Evolutionary conservation across 2,329 filamentous ascomycete species (phyloP).

Genomic region (Cytospora piceae): DNA sequence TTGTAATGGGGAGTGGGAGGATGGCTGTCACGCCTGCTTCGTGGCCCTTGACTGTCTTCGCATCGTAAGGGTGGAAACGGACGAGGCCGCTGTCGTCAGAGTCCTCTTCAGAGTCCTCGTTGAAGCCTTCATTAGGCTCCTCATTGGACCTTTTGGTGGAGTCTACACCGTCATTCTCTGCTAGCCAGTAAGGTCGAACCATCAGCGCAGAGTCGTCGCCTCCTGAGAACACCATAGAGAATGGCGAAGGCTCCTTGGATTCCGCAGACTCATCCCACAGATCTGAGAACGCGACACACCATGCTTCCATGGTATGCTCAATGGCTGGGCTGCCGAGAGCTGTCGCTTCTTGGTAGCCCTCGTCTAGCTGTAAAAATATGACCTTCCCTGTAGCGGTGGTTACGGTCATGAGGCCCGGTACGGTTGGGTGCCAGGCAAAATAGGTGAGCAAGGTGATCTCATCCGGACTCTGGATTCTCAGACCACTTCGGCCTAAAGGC

Average conservation of each 20-base stretch:
- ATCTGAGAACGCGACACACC: conserved; percentile 68
- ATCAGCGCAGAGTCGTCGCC: conserved; percentile 74
- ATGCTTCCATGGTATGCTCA: conserved; percentile 68
- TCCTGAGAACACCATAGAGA: conserved; percentile 63
- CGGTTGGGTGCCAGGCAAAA: conserved; percentile 70
- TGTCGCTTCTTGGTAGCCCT: conserved; percentile 44
- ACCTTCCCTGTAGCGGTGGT: conserved; percentile 73
- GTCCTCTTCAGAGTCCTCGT: background rate
- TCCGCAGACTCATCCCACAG: conserved; percentile 24
- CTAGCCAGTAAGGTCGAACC: conserved; percentile 41
- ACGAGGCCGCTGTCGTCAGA: background rate
- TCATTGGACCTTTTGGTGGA: background rate
- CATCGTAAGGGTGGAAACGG: background rate
- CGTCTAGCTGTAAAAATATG: conserved; percentile 54
- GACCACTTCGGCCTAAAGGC: conserved; percentile 47
- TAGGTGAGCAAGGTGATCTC: conserved; percentile 69
- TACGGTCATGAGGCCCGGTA: conserved; percentile 62
- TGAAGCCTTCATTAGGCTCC: background rate
- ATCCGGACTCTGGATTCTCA: conserved; percentile 53
- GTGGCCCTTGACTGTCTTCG: conserved; percentile 49
- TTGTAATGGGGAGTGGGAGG: conserved; percentile 62
- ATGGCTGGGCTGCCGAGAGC: conserved; percentile 46
- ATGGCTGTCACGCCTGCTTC: conserved; percentile 88
- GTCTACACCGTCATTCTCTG: background rate
- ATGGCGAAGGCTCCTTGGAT: conserved; percentile 21